Evolutionary conservation across 176 grass and related monocot species (phyloP).

Genomic region (Lolium multiflorum): DNA sequence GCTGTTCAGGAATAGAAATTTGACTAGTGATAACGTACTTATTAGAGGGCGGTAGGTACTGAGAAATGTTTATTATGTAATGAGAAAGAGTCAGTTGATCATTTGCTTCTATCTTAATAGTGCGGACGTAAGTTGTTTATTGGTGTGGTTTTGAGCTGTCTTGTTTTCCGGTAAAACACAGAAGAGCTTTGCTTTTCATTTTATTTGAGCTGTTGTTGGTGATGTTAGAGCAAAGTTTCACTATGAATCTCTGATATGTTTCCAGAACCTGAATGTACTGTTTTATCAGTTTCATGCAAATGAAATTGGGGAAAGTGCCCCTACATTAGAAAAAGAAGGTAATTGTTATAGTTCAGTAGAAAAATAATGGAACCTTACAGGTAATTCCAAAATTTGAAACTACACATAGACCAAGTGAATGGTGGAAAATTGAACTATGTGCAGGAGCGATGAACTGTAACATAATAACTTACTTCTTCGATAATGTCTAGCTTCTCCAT

Average conservation of each 20-base stretch:
- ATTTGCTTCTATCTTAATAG: neutral
- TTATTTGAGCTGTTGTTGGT: neutral
- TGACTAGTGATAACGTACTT: neutral
- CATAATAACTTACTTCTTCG: slow-evolving; percentile 63
- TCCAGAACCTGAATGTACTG: neutral
- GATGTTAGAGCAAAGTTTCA: neutral
- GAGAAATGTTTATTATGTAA: neutral
- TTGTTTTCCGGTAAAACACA: neutral
- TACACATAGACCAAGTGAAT: slow-evolving; percentile 23
- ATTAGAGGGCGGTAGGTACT: neutral
- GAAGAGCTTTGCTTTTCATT: neutral
- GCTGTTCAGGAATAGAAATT: neutral
- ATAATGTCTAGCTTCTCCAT: slow-evolving; percentile 73
- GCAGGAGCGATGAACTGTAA: neutral
- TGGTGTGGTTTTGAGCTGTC: neutral
- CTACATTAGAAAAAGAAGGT: neutral
- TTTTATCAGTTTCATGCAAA: neutral
- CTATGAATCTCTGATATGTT: neutral
- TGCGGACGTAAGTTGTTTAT: neutral
- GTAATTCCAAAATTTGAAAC: neutral
- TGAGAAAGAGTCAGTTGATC: neutral
- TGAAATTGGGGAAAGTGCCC: neutral
- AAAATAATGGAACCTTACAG: neutral
- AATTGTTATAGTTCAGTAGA: neutral
- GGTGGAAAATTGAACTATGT: neutral